phyloP scores from a whole-genome alignment of 768 basidiomycete species.

The Scleroderma bovista region DNA sequence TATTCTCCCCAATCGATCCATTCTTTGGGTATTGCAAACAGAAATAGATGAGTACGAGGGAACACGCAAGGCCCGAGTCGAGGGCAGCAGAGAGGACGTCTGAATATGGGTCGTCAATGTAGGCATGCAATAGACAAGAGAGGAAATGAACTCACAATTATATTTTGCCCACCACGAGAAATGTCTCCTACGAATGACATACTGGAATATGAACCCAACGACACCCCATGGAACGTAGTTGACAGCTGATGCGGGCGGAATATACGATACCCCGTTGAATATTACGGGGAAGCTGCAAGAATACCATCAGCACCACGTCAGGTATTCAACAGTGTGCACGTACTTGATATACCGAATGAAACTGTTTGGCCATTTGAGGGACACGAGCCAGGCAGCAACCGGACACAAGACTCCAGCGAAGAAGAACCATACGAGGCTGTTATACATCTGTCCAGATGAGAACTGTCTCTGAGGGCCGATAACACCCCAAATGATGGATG shows the following conservation, averaged over 20 bases:
- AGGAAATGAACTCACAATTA: conserved; percentile 28
- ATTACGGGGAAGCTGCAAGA: conserved; percentile 36
- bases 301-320: conserved; percentile 3
- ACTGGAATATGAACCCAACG: conserved; percentile 63
- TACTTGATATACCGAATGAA: conserved; percentile 61
- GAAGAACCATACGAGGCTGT: conserved; percentile 71
- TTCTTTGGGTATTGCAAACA: conserved; percentile 52
- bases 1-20: conserved; percentile 47
- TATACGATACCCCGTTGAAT: conserved; percentile 53
- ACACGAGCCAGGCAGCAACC: conserved; percentile 45
- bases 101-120: too few species aligned
- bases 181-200: conserved; percentile 50
- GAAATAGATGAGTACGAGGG: conserved; percentile 54
- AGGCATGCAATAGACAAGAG: too few species aligned
- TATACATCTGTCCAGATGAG: conserved; percentile 60
- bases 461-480: conserved; percentile 74
- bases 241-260: conserved; percentile 61
- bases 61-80: conserved; percentile 63
- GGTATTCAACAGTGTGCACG: conserved; percentile 24
- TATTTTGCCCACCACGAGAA: conserved; percentile 68
- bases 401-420: conserved; percentile 66
- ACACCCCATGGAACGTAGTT: conserved; percentile 68
- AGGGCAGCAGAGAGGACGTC: conserved; percentile 68
- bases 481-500: conserved; percentile 77
- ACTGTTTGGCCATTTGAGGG: conserved; percentile 57